phyloP scores from a whole-genome alignment of 2,329 filamentous ascomycete genomes.

The Cordyceps militaris region DNA sequence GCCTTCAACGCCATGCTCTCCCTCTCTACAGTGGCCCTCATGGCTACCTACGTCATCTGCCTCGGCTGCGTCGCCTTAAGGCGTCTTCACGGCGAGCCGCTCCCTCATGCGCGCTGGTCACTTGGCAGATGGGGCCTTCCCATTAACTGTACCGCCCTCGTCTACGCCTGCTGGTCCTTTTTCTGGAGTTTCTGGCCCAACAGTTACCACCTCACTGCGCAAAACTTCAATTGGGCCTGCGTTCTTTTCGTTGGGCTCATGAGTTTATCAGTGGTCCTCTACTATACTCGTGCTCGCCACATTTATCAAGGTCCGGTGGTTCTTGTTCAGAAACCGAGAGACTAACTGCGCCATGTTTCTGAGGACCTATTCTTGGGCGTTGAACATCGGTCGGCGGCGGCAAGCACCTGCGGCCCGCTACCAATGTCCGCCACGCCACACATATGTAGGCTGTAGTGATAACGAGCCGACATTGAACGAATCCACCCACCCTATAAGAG shows the following conservation, averaged over 20 bases:
- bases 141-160: constrained; percentile 12
- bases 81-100: constrained; percentile 13
- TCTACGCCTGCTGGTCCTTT: constrained; percentile 14
- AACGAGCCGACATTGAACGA: too few species aligned
- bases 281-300: constrained; percentile 3
- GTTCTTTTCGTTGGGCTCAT: constrained; percentile 12
- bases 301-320: constrained; percentile 3
- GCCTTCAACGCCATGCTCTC: constrained; percentile 18
- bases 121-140: constrained; percentile 15
- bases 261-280: neutral
- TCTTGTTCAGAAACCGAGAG: neutral
- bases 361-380: too few species aligned
- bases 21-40: constrained; percentile 15
- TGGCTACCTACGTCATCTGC: constrained; percentile 16
- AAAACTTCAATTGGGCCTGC: constrained; percentile 16
- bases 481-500: too few species aligned
- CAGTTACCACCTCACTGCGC: constrained; percentile 12
- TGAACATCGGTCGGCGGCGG: too few species aligned
- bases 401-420: too few species aligned
- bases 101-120: constrained; percentile 14
- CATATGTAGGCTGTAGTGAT: too few species aligned
- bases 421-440: too few species aligned
- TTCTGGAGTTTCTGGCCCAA: constrained; percentile 19
- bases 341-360: neutral
- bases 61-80: constrained; percentile 15